phyloP scores from a whole-genome alignment of 2,329 filamentous ascomycete species.

The Diaporthe destruens region DNA sequence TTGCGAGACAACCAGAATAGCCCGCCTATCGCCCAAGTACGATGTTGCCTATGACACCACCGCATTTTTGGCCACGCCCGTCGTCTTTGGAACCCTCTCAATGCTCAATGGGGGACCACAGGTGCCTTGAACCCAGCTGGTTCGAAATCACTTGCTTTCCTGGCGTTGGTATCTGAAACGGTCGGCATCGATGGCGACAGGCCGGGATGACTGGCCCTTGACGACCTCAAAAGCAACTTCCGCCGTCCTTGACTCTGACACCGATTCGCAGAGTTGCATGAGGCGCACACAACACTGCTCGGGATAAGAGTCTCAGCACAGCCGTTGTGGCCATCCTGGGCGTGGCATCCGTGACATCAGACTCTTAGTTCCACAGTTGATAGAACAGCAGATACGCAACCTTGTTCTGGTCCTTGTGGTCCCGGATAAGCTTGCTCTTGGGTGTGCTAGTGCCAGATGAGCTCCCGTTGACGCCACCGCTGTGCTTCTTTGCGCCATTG shows the following conservation, averaged over 20 bases:
- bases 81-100: neutral
- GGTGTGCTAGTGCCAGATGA: constrained; percentile 63
- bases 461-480: constrained; percentile 75
- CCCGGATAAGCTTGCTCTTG: constrained; percentile 70
- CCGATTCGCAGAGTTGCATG: neutral
- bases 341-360: neutral
- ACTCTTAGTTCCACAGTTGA: constrained; percentile 59
- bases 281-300: neutral
- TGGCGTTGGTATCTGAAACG: neutral
- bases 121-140: neutral
- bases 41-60: neutral
- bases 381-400: constrained; percentile 98
- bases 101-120: neutral
- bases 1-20: neutral
- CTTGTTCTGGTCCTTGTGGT: constrained; percentile 88
- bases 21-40: neutral
- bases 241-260: neutral
- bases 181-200: neutral
- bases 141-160: neutral
- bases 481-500: constrained; percentile 83
- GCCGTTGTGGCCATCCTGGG: neutral
- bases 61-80: neutral
- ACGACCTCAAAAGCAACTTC: neutral
- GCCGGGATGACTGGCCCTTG: neutral
- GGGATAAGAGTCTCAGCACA: neutral